Evolutionary conservation across 176 grass and related monocot genomes (phyloP).

Genomic region (Bolboschoenus planiculmis): DNA sequence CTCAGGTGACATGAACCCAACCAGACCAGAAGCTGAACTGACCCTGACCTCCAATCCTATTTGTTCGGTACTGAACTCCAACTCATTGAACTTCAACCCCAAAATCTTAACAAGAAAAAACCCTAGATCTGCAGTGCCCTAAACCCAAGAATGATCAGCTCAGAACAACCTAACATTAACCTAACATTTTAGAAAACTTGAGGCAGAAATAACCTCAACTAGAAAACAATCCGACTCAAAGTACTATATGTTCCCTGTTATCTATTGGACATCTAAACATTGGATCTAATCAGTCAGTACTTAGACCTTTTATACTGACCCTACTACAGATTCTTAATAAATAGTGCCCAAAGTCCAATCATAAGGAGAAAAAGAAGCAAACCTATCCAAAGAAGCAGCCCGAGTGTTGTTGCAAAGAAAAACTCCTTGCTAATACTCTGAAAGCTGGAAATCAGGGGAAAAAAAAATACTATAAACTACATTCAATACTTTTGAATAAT

Average conservation of each 20-base stretch:
- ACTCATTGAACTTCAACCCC: neutral
- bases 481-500: neutral
- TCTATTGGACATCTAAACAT: neutral
- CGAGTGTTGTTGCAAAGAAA: conserved; percentile 63
- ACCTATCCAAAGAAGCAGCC: conserved; percentile 80
- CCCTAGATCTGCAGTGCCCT: neutral
- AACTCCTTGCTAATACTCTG: conserved; percentile 74
- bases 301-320: neutral
- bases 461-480: conserved; percentile 4
- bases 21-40: neutral
- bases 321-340: neutral
- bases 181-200: neutral
- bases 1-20: neutral
- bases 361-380: neutral
- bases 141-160: neutral
- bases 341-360: neutral
- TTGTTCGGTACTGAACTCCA: neutral
- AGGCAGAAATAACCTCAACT: neutral
- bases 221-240: neutral
- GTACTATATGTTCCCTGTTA: neutral
- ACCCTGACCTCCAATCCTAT: neutral
- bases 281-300: neutral
- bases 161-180: too few species aligned
- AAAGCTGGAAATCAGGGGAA: conserved; percentile 39
- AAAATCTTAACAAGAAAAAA: neutral